Evolutionary conservation across 2,329 filamentous ascomycete genomes (phyloP).

Genomic region (Stagonosporopsis cucurbitacearum): DNA sequence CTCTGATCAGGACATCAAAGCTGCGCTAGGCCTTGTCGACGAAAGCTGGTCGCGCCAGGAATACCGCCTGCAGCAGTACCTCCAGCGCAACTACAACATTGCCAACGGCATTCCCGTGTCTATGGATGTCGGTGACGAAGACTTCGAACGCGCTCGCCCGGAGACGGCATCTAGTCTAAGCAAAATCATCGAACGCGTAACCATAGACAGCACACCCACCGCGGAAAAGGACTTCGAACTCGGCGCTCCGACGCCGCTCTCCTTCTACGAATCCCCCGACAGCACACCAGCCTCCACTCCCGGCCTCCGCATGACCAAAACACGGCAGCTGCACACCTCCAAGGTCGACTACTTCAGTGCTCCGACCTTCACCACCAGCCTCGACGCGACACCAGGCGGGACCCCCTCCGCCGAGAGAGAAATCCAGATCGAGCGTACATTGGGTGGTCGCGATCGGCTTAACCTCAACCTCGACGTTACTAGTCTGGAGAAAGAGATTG

Average conservation of each 20-base stretch:
- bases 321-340: not conserved
- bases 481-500: constrained; percentile 34
- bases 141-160: constrained; percentile 52
- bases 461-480: constrained; percentile 26
- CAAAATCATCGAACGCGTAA: constrained; percentile 54
- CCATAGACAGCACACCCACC: constrained; percentile 54
- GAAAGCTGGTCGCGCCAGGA: constrained; percentile 60
- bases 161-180: constrained; percentile 49
- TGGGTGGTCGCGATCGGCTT: constrained; percentile 32
- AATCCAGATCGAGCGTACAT: constrained; percentile 26
- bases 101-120: constrained; percentile 52
- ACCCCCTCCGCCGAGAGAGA: constrained; percentile 50
- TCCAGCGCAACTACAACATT: constrained; percentile 56
- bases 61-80: constrained; percentile 55
- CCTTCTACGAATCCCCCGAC: constrained; percentile 22
- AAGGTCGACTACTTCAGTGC: constrained; percentile 11
- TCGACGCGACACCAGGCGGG: constrained; percentile 48
- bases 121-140: constrained; percentile 55
- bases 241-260: constrained; percentile 22
- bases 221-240: constrained; percentile 48
- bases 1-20: constrained; percentile 59
- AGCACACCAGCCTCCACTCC: constrained; percentile 11
- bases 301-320: constrained; percentile 3
- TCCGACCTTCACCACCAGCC: not conserved
- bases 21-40: constrained; percentile 55